Base-by-base conservation (phyloP, 345 rosid species). In the Citrus medica region DNA sequence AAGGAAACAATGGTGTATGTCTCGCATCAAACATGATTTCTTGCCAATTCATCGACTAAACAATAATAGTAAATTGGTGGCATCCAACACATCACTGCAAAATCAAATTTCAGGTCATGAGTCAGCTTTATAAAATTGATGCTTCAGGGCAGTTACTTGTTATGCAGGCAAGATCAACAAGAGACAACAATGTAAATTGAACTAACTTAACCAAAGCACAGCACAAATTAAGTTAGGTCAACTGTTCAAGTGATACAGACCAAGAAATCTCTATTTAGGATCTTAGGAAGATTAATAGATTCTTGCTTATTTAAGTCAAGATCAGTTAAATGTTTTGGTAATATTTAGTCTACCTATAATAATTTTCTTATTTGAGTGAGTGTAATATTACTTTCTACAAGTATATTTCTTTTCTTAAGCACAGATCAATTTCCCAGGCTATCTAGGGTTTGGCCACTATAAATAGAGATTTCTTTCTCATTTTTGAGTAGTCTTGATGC, bases 11-110 rank as follows among this genome's bases (percentile, higher is more conserved):
- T 37, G 42, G 40, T 24, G 40, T 74, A 59, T 40, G 40, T 67
- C 69, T 30, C 9, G 62, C n/a, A 46, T 10, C 51, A 61, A 60
- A 63, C 55, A 63, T 5, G 6, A 9, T 71, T 24, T 30, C 30
- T 42, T 21, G 38, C 63, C 69, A 46, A 60, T 46, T 37, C 59
- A 46, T 4, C 32, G 5, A 62, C 7, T 19, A 30, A n/a, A 67
- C 22, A 3, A 5, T 21, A 37, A 9, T 17, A 8, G 14, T 48
- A 65, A 4, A 25, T 46, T 16, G 51, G 60, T 42, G 37, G 19
- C 46, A 51, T 37, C 71, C 27, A 14, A 59, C 17, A 9, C n/a
- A 46, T 71, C 71, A 79, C 82, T 79, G 80, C 75, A 67, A 83
- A 69, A 21, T 5, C 46, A 37, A 71, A 73, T 8, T 24, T 25